These are phyloP conservation scores for Ceratocystiopsis brevicomis DNA, from an alignment of 2,329 filamentous ascomycete species.

Conservation along the genomic window DNA sequence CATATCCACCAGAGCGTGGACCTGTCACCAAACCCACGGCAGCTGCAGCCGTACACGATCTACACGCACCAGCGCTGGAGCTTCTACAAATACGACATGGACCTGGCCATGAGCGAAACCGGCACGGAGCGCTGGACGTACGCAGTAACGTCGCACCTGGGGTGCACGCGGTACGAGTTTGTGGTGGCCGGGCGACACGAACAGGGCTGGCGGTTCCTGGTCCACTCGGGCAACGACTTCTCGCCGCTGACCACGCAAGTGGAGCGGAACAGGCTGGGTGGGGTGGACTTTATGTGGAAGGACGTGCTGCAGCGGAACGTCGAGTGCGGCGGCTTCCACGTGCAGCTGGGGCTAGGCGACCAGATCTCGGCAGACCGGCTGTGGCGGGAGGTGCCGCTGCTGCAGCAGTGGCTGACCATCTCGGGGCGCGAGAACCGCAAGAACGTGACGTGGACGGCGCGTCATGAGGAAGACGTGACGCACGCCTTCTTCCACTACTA, in stretches of 20 bases:
- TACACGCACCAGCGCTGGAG: constrained; percentile 83
- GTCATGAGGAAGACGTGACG: constrained; percentile 84
- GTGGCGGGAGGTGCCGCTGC: constrained; percentile 85
- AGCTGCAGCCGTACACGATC: constrained; percentile 66
- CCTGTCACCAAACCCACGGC: constrained; percentile 77
- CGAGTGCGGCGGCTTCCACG: constrained; percentile 89
- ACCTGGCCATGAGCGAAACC: constrained; percentile 72
- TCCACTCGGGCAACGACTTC: constrained; percentile 93
- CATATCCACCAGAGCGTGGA: constrained; percentile 84
- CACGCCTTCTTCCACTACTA: constrained; percentile 99
- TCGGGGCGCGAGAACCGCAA: constrained; percentile 86
- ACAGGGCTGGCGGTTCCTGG: constrained; percentile 86
- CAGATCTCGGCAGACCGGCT: constrained; percentile 91
- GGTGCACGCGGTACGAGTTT: constrained; percentile 97
- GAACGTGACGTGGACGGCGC: constrained; percentile 77
- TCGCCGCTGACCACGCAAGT: constrained; percentile 70
- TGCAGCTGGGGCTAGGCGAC: constrained; percentile 77
- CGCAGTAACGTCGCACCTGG: constrained; percentile 87
- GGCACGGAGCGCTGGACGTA: constrained; percentile 86
- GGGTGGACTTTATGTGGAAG: constrained; percentile 95
- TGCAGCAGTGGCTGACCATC: constrained; percentile 90
- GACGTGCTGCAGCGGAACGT: constrained; percentile 94
- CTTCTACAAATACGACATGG: constrained; percentile 88
- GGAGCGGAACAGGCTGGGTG: constrained; percentile 70
- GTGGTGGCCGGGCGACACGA: constrained; percentile 80